phyloP scores from a whole-genome alignment of 345 rosid genomes.

The Chamaenerion angustifolium region DNA sequence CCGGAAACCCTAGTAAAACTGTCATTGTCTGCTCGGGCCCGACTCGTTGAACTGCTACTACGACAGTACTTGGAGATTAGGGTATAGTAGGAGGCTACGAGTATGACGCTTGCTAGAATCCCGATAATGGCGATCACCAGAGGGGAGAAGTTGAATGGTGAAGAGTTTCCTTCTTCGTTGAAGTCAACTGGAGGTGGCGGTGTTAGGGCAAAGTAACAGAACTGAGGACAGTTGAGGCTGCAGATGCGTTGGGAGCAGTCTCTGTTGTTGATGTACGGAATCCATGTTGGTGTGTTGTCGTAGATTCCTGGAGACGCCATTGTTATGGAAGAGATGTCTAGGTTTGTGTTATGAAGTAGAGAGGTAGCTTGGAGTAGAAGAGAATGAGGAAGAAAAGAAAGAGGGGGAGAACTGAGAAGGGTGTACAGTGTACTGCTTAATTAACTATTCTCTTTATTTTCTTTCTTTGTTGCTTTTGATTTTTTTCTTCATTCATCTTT shows the following conservation, averaged over 20 bases:
- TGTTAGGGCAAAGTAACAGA: conserved; percentile 63
- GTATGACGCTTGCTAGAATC: conserved; percentile 63
- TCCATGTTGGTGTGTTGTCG: conserved; percentile 26
- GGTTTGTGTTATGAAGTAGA: background rate
- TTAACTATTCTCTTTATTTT: background rate
- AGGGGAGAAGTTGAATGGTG: conserved; percentile 59
- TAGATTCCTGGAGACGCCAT: conserved; percentile 22
- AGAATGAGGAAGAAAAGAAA: conserved; percentile 2
- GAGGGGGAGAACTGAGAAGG: conserved; percentile 16
- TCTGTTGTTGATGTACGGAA: conserved; percentile 37
- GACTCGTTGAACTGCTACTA: conserved; percentile 11
- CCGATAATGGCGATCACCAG: conserved; percentile 69
- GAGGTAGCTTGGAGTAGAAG: background rate
- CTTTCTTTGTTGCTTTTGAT: background rate
- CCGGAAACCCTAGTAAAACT: conserved; percentile 19
- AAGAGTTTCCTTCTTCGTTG: conserved; percentile 8
- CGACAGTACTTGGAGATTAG: conserved; percentile 62
- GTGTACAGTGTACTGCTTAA: too few relatives aligned
- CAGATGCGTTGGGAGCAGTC: conserved; percentile 76
- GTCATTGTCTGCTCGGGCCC: conserved; percentile 7
- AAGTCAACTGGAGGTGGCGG: conserved; percentile 42
- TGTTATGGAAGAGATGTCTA: too few relatives aligned
- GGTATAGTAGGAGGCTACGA: conserved; percentile 59
- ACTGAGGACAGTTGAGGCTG: conserved; percentile 63
- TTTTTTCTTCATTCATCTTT: background rate